Evolutionary conservation across 768 basidiomycete species (phyloP).

Genomic region (Suillus tomentosus): DNA sequence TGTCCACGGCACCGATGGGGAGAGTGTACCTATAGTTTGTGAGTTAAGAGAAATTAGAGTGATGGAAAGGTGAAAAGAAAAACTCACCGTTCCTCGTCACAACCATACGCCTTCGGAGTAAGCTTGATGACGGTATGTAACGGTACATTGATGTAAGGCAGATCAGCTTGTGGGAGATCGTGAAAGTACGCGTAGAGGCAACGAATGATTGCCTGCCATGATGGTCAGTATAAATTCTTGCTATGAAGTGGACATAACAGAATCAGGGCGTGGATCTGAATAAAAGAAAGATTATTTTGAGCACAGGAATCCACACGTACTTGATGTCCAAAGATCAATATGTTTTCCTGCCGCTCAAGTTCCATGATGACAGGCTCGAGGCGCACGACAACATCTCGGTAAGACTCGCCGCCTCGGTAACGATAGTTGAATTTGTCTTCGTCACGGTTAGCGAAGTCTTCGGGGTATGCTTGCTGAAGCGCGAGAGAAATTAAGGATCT

Average conservation of each 20-base stretch:
- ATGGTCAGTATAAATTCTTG: constrained; percentile 9
- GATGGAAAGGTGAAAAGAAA: background rate
- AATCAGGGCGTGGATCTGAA: background rate
- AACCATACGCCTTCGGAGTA: constrained; percentile 97
- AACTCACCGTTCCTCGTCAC: constrained; percentile 87
- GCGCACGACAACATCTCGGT: constrained; percentile 93
- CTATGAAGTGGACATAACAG: background rate
- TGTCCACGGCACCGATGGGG: constrained; percentile 93
- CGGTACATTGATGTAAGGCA: constrained; percentile 98
- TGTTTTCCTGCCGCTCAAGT: constrained; percentile 95
- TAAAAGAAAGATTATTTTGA: background rate
- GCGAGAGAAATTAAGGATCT: constrained; percentile 4
- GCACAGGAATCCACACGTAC: constrained; percentile 32
- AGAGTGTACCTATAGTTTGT: constrained; percentile 67
- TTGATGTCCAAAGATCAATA: constrained; percentile 96
- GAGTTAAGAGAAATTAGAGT: constrained; percentile 7
- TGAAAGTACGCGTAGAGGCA: constrained; percentile 97
- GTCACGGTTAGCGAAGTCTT: constrained; percentile 97
- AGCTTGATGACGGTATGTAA: constrained; percentile 98
- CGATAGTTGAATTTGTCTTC: constrained; percentile 99
- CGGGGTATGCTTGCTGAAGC: constrained; percentile 85
- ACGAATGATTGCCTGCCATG: constrained; percentile 35
- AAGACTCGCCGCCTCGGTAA: constrained; percentile 96
- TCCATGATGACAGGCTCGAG: constrained; percentile 99
- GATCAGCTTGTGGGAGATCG: constrained; percentile 85